Evolutionary conservation across 495 filamentous ascomycete species (phyloP).

Genomic region (Alectoria sarmentosa): DNA sequence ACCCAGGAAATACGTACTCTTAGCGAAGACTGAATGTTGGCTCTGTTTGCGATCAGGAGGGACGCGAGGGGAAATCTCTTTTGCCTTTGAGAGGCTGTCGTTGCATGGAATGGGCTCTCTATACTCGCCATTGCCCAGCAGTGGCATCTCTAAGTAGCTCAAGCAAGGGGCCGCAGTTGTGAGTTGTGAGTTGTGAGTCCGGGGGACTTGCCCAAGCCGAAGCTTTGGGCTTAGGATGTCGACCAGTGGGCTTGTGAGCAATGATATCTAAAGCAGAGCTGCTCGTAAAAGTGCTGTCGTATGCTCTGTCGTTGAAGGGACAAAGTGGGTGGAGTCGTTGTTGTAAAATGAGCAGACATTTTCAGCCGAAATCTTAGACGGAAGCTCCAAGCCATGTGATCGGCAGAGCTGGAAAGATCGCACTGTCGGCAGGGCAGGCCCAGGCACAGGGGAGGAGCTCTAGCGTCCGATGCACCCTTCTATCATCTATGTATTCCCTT

Average conservation of each 20-base stretch:
- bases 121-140: slow-evolving; percentile 24
- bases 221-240: background rate
- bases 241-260: background rate
- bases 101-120: slow-evolving; percentile 14
- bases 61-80: background rate
- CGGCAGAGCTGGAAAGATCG: background rate
- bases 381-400: background rate
- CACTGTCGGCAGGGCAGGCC: background rate
- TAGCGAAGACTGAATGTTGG: slow-evolving; percentile 51
- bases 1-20: slow-evolving; percentile 24
- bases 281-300: background rate
- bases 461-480: background rate
- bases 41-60: slow-evolving; percentile 27
- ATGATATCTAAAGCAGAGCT: background rate
- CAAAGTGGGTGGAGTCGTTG: background rate
- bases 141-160: slow-evolving; percentile 20
- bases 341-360: background rate
- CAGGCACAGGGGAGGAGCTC: background rate
- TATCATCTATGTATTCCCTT: too few species aligned
- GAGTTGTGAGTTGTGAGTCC: background rate
- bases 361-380: too few species aligned
- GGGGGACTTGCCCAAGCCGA: slow-evolving; percentile 4
- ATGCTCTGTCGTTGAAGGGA: background rate
- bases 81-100: slow-evolving; percentile 12
- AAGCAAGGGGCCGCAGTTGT: slow-evolving; percentile 4